Evolutionary conservation across 1,284 basidiomycete genomes (phyloP), one percentile per base, ranked within the genome.

Genomic region (Leccinum subrobustum): DNA sequence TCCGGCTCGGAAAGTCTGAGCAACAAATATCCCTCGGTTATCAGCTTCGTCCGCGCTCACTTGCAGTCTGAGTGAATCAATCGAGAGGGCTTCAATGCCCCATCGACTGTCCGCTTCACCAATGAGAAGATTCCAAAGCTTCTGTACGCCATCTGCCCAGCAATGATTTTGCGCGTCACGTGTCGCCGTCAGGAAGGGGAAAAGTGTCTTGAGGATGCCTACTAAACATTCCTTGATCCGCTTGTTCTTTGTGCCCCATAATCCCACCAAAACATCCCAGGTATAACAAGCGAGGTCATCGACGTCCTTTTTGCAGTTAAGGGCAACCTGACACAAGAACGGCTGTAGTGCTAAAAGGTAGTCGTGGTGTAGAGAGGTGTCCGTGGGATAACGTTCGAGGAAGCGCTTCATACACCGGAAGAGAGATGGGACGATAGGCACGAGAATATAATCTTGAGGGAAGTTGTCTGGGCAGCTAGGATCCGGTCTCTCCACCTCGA

Each of bases 171-270:
- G 60, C 12, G 59, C 58, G 56, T 62, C 65, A 47, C 67, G 72
- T 67, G 18, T 54, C 37, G 72, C 71, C 1, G 83, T 82, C 37
- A 92, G 75, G 72, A 87, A 93, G 0, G 92, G 92, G 47, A 95
- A 81, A 7, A 96, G 77, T 8, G 80, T 79, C 9, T 83, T 82
- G 27, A 96, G 74, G 7, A 92, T 79, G 14, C 88, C 81, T 12
- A 95, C 77, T 16, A 95, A 77, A 6, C 81, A 79, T 65, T 88
- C 85, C 66, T 92, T 91, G 66, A 87, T 78, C 18, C 78, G 73
- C 61, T 82, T 86, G 70, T 87, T 88, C 75, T 91, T 92, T 6
- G 87, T 87, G 1, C 81, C 78, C 93, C 93, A 96, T 25, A 95
- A 75, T 1, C 74, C 75, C 1, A 94, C 78, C 4, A 97, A 70